Evolutionary conservation across 31 red algal genomes (phyloP).

Genomic region (Asparagopsis taxiformis): DNA sequence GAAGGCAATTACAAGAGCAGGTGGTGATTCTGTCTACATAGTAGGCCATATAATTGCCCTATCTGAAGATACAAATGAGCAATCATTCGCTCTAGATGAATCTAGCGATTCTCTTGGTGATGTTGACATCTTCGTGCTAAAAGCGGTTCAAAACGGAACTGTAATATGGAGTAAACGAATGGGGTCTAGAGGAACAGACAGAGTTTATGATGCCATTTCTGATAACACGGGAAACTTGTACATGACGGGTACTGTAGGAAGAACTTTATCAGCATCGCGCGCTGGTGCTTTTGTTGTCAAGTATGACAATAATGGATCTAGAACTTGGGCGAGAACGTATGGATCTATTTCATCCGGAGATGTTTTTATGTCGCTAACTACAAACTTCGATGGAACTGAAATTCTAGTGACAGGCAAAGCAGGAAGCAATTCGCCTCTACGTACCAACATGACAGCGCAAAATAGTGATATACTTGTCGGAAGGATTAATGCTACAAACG

Average conservation of each 20-base stretch:
- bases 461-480: neutral
- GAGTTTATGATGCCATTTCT: neutral
- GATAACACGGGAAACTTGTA: constrained; percentile 15
- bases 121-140: constrained; percentile 12
- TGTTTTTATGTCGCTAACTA: neutral
- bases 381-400: neutral
- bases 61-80: neutral
- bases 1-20: neutral
- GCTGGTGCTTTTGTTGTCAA: constrained; percentile 11
- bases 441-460: neutral
- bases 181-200: constrained; percentile 10
- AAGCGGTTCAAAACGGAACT: neutral
- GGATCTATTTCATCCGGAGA: constrained; percentile 5
- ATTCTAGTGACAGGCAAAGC: constrained; percentile 9
- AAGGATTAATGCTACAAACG: neutral
- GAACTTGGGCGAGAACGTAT: constrained; percentile 23
- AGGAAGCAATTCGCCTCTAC: constrained; percentile 1
- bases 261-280: neutral
- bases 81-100: constrained; percentile 17
- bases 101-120: constrained; percentile 3
- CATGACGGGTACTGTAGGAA: neutral
- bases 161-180: constrained; percentile 10
- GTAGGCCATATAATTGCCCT: constrained; percentile 4
- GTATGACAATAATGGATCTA: neutral
- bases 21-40: constrained; percentile 9